A percentile compares a stretch with the other conserved stretches of the same genome.
Evolutionary conservation across 139 green algal genomes (phyloP).

Genomic region (Klebsormidium nitens): DNA sequence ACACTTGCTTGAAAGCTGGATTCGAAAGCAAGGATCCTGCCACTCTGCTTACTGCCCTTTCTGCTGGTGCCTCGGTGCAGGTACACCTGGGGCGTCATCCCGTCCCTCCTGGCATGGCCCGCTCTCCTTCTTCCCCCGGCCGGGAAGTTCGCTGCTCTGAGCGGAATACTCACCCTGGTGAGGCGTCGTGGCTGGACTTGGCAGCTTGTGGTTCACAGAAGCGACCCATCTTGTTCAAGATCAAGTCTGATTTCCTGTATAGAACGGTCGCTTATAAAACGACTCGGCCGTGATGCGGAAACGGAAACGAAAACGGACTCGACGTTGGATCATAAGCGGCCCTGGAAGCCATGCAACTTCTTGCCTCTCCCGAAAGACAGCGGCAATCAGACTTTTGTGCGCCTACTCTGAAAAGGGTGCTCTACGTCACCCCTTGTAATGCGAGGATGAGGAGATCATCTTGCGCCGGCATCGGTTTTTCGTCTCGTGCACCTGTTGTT

Average conservation of each 20-base stretch:
- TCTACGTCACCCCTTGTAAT: background rate
- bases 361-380: too few species aligned
- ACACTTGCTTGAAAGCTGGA: background rate
- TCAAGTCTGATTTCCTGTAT: too few species aligned
- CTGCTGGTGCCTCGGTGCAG: slow-evolving; percentile 24
- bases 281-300: too few species aligned
- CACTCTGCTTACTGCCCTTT: background rate
- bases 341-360: background rate
- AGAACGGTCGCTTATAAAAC: slow-evolving; percentile 18
- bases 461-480: background rate
- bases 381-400: background rate
- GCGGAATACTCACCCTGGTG: slow-evolving; percentile 7
- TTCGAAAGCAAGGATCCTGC: slow-evolving; percentile 1
- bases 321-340: background rate
- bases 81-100: slow-evolving; percentile 75
- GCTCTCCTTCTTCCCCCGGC: slow-evolving; percentile 50
- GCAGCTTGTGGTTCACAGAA: too few species aligned
- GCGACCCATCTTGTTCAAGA: too few species aligned
- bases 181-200: background rate
- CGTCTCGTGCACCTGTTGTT: background rate
- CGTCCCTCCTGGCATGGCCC: slow-evolving; percentile 72
- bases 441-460: background rate
- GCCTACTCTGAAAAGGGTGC: background rate
- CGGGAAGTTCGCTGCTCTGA: slow-evolving; percentile 12
- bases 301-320: too few species aligned